phyloP scores from a whole-genome alignment of 208 protist species.

The Polymyxa betae region DNA sequence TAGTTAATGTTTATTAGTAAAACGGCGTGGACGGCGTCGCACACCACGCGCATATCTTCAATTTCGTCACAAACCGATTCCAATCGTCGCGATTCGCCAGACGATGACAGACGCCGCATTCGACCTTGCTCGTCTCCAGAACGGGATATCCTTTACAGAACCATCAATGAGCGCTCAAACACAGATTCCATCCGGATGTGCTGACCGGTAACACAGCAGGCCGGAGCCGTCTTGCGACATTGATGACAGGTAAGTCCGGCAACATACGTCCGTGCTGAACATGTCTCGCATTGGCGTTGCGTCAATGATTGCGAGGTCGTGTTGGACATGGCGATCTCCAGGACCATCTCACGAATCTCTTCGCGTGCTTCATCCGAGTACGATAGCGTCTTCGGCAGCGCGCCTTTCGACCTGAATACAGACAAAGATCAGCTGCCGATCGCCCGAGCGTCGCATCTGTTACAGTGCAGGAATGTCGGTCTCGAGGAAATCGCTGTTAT shows the following conservation, averaged over 20 bases:
- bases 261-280: slow-evolving; percentile 43
- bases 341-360: slow-evolving; percentile 53
- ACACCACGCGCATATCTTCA: slow-evolving; percentile 55
- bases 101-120: slow-evolving; percentile 31
- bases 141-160: slow-evolving; percentile 4
- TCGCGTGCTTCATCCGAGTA: background rate
- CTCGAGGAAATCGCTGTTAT: slow-evolving; percentile 30
- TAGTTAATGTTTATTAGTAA: slow-evolving; percentile 49
- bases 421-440: background rate
- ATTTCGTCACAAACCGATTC: slow-evolving; percentile 57
- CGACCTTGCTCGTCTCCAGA: slow-evolving; percentile 12
- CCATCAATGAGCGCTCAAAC: background rate
- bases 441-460: background rate
- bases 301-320: slow-evolving; percentile 34
- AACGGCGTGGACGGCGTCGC: background rate
- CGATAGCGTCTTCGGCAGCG: slow-evolving; percentile 19
- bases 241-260: slow-evolving; percentile 48
- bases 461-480: slow-evolving; percentile 1
- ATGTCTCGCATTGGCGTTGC: slow-evolving; percentile 6
- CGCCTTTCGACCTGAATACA: background rate
- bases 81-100: slow-evolving; percentile 32
- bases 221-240: background rate
- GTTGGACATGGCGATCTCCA: slow-evolving; percentile 57
- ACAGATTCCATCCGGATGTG: background rate
- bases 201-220: slow-evolving; percentile 53